Percentiles rank a stretch among this genome's conserved stretches.
Conservation (phyloP, 352 stramenopile species). For the Thraustochytrium sp. region DNA sequence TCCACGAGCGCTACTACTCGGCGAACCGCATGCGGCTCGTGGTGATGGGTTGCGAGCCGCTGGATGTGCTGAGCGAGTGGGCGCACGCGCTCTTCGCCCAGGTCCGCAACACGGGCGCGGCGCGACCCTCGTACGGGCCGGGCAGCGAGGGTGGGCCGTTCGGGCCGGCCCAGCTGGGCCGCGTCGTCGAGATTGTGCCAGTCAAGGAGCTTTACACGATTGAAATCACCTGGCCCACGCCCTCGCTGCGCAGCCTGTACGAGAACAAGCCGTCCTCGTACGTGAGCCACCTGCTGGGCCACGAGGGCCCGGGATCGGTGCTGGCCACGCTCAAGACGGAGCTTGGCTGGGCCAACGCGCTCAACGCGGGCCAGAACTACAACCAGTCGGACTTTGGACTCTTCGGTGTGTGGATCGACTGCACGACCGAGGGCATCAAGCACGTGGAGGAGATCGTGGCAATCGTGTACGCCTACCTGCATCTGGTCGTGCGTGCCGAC, state of each 20-base stretch:
- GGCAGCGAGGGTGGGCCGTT: slow-evolving; percentile 52
- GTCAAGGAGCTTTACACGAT: slow-evolving; percentile 54
- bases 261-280: slow-evolving; percentile 56
- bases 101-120: background rate
- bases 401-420: slow-evolving; percentile 61
- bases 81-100: slow-evolving; percentile 52
- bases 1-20: slow-evolving; percentile 71
- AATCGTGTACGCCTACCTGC: slow-evolving; percentile 57
- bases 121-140: background rate
- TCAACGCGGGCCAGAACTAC: slow-evolving; percentile 56
- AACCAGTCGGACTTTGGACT: slow-evolving; percentile 59
- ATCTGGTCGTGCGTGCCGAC: slow-evolving; percentile 47
- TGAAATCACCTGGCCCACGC: slow-evolving; percentile 59
- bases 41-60: slow-evolving; percentile 69
- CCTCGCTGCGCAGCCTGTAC: slow-evolving; percentile 54
- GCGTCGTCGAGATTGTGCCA: slow-evolving; percentile 16
- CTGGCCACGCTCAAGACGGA: slow-evolving; percentile 53
- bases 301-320: slow-evolving; percentile 58
- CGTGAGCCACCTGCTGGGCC: background rate
- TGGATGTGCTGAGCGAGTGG: slow-evolving; percentile 69
- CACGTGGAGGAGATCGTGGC: slow-evolving; percentile 57
- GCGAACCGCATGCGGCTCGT: slow-evolving; percentile 72
- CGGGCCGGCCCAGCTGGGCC: background rate
- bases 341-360: slow-evolving; percentile 59
- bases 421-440: slow-evolving; percentile 59